Evolutionary conservation across 2,329 filamentous ascomycete genomes (phyloP).

Genomic region (Paraphaeosphaeria sporulosa): DNA sequence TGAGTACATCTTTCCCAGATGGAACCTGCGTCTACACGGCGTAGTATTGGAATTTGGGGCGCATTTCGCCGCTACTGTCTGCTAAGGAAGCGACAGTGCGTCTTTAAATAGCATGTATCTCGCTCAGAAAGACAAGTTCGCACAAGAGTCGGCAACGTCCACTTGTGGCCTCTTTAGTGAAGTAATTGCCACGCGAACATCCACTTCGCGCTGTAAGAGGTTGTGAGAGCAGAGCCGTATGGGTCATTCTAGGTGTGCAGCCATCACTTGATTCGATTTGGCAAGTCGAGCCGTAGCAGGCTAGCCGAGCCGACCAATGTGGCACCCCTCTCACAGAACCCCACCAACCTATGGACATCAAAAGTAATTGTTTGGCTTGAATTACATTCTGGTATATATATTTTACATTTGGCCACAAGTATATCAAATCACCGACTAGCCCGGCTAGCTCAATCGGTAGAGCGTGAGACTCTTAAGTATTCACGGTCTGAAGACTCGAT

Average conservation of each 20-base stretch:
- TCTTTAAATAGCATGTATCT: constrained; percentile 7
- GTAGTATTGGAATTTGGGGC: neutral
- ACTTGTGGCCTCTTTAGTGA: neutral
- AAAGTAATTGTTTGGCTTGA: no score
- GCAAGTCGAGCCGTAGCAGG: constrained; percentile 1
- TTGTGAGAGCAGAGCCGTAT: no score
- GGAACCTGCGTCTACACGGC: neutral
- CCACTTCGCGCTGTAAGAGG: no score
- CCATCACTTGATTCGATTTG: no score
- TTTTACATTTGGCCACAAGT: neutral
- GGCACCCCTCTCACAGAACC: neutral
- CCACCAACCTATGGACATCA: no score
- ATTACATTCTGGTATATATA: neutral
- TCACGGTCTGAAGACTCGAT: constrained; percentile 12
- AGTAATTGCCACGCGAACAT: no score
- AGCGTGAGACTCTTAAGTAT: constrained; percentile 37
- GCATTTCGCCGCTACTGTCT: neutral
- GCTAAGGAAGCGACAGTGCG: constrained; percentile 2
- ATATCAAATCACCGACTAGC: constrained; percentile 20
- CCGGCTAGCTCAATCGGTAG: constrained; percentile 42
- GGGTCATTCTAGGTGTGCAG: no score
- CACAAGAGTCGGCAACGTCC: neutral
- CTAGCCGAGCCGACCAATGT: neutral
- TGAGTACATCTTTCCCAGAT: neutral
- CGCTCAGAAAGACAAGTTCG: neutral